These are phyloP conservation scores for Hemileia vastatrix DNA, from an alignment of 1,284 basidiomycete genomes.

Conservation along the genomic window DNA sequence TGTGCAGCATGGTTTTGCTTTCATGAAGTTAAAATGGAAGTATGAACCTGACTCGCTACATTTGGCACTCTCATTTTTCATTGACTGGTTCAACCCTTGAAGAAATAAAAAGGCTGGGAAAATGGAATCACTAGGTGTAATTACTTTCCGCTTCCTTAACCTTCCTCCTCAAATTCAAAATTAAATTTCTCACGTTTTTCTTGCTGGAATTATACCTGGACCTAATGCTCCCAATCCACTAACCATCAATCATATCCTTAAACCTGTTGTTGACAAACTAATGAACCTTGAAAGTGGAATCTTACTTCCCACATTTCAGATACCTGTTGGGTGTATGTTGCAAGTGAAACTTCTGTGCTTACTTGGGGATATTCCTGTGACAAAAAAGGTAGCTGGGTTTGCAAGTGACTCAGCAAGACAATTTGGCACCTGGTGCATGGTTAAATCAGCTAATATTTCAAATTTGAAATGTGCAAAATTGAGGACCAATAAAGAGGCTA, in stretches of 20 bases:
- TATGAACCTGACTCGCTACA: conserved; percentile 1
- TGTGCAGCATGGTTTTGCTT: not conserved
- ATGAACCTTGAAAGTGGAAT: conserved; percentile 14
- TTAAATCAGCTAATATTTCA: no score
- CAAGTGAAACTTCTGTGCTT: no score
- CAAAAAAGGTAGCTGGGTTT: no score
- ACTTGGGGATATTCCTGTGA: no score
- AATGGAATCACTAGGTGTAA: conserved; percentile 17
- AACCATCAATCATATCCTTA: conserved; percentile 23
- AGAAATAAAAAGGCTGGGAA: no score
- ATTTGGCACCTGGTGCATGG: no score
- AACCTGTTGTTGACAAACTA: conserved; percentile 10
- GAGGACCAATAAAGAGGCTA: no score
- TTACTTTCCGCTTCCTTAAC: conserved; percentile 22
- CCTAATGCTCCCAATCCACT: conserved; percentile 11
- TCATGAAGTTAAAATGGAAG: not conserved
- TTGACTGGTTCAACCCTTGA: conserved; percentile 25
- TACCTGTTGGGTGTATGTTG: conserved; percentile 3
- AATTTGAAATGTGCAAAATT: no score
- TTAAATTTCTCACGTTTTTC: conserved; percentile 15
- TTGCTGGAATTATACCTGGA: conserved; percentile 23
- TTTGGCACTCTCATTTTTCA: conserved; percentile 14
- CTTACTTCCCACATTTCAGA: conserved; percentile 1
- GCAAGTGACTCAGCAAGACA: no score
- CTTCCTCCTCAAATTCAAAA: conserved; percentile 21